Evolutionary conservation across 2,329 filamentous ascomycete species (phyloP).

Genomic region (Colletotrichum simmondsii): DNA sequence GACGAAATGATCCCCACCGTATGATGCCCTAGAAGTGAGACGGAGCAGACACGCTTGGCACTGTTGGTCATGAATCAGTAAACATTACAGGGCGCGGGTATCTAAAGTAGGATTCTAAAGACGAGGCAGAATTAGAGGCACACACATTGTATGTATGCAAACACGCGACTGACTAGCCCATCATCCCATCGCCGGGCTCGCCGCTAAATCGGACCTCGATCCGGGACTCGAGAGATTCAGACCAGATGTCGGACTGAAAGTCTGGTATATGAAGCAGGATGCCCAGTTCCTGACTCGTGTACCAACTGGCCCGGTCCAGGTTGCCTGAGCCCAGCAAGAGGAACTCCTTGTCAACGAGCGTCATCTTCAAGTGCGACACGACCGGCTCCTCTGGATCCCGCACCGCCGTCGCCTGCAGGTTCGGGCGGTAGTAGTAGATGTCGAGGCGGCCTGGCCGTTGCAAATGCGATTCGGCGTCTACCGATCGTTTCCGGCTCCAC

Average conservation of each 20-base stretch:
- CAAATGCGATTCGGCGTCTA: conserved; percentile 55
- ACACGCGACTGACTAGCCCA: conserved; percentile 22
- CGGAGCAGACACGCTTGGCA: not conserved
- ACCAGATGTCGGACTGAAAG: conserved; percentile 51
- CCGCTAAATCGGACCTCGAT: conserved; percentile 41
- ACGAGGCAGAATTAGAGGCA: not conserved
- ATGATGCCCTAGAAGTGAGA: not conserved
- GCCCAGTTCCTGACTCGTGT: conserved; percentile 85
- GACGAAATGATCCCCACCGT: not conserved
- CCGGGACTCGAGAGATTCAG: conserved; percentile 49
- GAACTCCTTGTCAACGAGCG: conserved; percentile 75
- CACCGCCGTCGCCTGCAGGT: conserved; percentile 41
- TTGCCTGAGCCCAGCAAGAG: conserved; percentile 83
- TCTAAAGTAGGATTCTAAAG: not conserved
- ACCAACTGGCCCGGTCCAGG: conserved; percentile 87
- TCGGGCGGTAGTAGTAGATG: conserved; percentile 67
- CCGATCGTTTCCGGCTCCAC: conserved; percentile 24
- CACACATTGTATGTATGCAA: not conserved
- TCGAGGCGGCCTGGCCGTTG: conserved; percentile 59
- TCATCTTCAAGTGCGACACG: conserved; percentile 82
- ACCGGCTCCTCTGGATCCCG: conserved; percentile 66
- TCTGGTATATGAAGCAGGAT: conserved; percentile 64
- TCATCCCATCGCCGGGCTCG: not conserved
- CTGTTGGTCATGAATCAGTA: not conserved
- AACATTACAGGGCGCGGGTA: not conserved